These are phyloP conservation scores for Mycena vitilis DNA, from an alignment of 768 basidiomycete species.

Conservation along the genomic window DNA sequence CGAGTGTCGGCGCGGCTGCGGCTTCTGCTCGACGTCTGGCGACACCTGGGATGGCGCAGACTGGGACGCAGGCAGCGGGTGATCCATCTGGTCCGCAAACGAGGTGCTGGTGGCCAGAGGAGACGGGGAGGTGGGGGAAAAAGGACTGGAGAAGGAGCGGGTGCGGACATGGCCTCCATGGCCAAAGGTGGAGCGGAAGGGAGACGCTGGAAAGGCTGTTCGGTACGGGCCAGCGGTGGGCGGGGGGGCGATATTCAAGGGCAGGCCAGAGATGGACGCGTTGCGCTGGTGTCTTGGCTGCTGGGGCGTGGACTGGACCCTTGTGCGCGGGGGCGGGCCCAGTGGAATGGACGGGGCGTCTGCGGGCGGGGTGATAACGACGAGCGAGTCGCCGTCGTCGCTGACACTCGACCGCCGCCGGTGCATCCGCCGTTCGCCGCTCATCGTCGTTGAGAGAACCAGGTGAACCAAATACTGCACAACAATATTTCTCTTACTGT, in stretches of 20 bases:
- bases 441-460: conserved; percentile 3
- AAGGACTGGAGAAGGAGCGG: conserved; percentile 63
- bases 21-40: conserved; percentile 37
- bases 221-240: conserved; percentile 47
- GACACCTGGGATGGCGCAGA: conserved; percentile 35
- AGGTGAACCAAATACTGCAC: too few species aligned
- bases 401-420: conserved; percentile 32
- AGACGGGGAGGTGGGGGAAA: conserved; percentile 61
- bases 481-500: too few species aligned
- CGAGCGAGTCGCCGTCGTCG: conserved; percentile 33
- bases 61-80: conserved; percentile 38
- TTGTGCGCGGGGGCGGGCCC: conserved; percentile 39
- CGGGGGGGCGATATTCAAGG: conserved; percentile 36
- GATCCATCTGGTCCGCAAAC: conserved; percentile 39
- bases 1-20: conserved; percentile 60
- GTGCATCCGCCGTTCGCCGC: conserved; percentile 26
- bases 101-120: conserved; percentile 59
- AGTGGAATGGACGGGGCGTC: conserved; percentile 26
- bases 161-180: conserved; percentile 51
- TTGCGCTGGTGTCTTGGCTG: conserved; percentile 39
- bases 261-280: conserved; percentile 41
- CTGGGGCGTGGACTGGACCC: conserved; percentile 45
- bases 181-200: conserved; percentile 48
- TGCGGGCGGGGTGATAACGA: conserved; percentile 40
- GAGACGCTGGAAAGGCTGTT: conserved; percentile 45